A percentile compares a stretch with the other conserved stretches of the same genome.
Conservation (phyloP, 176 grass and related monocot species). For the barley (Hordeum vulgare) region DNA sequence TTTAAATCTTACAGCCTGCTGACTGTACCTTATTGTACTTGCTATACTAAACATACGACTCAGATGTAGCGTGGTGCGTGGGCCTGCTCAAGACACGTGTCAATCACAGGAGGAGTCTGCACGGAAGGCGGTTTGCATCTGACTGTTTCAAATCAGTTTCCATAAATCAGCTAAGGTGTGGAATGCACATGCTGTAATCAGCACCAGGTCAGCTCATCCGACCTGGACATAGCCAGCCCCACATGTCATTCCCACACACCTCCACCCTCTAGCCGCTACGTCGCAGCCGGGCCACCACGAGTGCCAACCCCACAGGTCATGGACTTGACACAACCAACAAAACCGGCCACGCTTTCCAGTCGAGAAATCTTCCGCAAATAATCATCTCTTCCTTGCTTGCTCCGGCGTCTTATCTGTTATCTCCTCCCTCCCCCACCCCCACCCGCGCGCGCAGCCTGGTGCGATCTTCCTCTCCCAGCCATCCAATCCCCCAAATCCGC, state of each 20-base stretch:
- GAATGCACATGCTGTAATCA: too few species aligned
- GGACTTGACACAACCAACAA: fast-evolving
- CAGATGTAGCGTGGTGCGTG: too few species aligned
- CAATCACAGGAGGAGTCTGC: too few species aligned
- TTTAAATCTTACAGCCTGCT: too few species aligned
- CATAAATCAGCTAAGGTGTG: too few species aligned
- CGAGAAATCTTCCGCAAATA: not conserved
- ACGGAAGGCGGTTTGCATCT: too few species aligned
- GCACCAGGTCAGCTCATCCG: not conserved
- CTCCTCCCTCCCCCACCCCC: not conserved
- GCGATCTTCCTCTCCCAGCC: constrained; percentile 20
- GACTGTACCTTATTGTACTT: too few species aligned
- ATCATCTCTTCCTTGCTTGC: not conserved
- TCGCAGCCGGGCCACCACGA: not conserved
- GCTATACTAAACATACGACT: too few species aligned
- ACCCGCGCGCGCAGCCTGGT: not conserved
- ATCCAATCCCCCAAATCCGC: constrained; percentile 7
- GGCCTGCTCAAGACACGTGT: too few species aligned
- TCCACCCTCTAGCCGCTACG: not conserved
- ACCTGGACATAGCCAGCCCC: not conserved
- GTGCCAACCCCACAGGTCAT: not conserved
- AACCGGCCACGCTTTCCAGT: not conserved
- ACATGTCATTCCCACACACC: not conserved
- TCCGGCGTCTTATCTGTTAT: constrained; percentile 54
- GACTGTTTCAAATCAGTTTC: too few species aligned